Base-by-base conservation (phyloP, 768 basidiomycete species). In the Pleurotus pulmonarius region DNA sequence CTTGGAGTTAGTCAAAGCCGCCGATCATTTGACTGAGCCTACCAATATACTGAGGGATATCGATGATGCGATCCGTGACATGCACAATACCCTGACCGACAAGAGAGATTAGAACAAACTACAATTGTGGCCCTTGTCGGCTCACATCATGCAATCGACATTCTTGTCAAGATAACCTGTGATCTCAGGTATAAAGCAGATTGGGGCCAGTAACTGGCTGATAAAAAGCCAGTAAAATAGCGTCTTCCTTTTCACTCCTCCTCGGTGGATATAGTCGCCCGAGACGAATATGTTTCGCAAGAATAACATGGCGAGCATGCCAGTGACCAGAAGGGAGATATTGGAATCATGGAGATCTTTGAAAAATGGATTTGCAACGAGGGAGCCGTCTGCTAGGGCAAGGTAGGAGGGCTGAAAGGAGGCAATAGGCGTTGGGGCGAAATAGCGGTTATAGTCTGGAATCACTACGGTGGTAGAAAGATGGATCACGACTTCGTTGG, bases 141-240 rank as follows among this genome's bases (percentile, higher is more conserved):
- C 83, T 67, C 61, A 86, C 84, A 67, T 63, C 7, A 71, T 74
- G 61, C 85, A 87, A 61, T 75, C 65, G 20, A 77, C 61, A 3
- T 60, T 58, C 15, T 64, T 61, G 49, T 61, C 67, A 62, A 84
- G 81, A 58, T 77, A 80, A 2, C 80, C 76, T 39, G 73, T 59
- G n/a, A 83, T 71, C 18, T 78, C 59, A 16, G 77, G 71, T 15
- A 79, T 59, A 49, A 79, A 66, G 37, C 74, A 72, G 37, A 76
- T 57, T 1, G 78, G 74, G 1, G 80, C 81, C 11, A 85, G 65
- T 2, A 83, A 55, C 64, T 87, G 85, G 64, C 83, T 85, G 47
- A 71, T 61, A 53, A 82, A 72, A 20, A 88, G 69, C 37, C 80
- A 64, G 62, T 83, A 81, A 60, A 87, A 83, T n/a, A 87, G 74